Evolutionary conservation across 805 yeast species (phyloP).

Genomic region (Pichia ethanolica): DNA sequence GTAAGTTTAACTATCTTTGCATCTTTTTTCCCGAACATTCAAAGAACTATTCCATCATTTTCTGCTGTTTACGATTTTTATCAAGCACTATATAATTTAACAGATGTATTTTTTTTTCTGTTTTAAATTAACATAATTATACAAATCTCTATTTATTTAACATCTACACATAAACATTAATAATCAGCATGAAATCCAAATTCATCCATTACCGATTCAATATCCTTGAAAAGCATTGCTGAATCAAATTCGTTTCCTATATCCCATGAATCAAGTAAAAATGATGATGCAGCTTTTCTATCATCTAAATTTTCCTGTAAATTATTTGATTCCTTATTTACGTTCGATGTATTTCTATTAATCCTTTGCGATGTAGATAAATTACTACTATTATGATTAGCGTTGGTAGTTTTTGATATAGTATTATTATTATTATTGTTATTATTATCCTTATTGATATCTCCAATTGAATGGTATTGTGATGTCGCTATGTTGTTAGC

Average conservation of each 20-base stretch:
- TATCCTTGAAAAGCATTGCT: constrained; percentile 67
- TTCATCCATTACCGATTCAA: constrained; percentile 84
- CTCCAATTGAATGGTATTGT: no score
- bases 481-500: no score
- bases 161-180: not conserved
- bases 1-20: no score
- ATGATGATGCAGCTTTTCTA: not conserved
- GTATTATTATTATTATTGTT: no score
- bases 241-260: constrained; percentile 34
- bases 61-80: no score
- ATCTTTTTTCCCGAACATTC: not conserved
- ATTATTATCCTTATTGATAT: no score
- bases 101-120: no score
- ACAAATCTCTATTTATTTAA: not conserved
- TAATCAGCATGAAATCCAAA: constrained; percentile 72
- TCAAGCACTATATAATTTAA: no score
- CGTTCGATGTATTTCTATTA: not conserved
- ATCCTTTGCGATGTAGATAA: no score
- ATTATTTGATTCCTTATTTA: not conserved
- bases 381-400: no score
- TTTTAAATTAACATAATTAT: no score
- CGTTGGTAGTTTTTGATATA: no score
- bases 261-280: constrained; percentile 34
- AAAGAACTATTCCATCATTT: not conserved
- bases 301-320: not conserved